Percentiles rank a stretch among this genome's conserved stretches.
phyloP scores from a whole-genome alignment of 2,329 filamentous ascomycete species.

The Penicillium frequentans region DNA sequence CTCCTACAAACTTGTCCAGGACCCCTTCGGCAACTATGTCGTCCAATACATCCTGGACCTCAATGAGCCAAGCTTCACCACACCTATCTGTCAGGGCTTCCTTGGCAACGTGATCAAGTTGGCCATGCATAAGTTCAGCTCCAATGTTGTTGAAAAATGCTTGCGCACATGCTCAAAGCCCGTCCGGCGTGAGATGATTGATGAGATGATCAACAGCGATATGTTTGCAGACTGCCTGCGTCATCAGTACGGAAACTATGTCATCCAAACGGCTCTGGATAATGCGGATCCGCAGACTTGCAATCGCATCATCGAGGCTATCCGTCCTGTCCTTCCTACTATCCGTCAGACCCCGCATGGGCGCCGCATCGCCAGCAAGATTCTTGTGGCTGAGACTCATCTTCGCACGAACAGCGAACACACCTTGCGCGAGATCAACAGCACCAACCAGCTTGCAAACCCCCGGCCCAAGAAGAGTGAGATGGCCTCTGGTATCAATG shows the following conservation, averaged over 20 bases:
- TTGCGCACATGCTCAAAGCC: slow-evolving; percentile 75
- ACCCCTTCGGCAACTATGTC: slow-evolving; percentile 98
- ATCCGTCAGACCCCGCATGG: slow-evolving; percentile 93
- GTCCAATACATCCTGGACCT: slow-evolving; percentile 98
- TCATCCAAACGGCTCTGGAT: slow-evolving; percentile 93
- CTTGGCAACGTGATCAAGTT: slow-evolving; percentile 66
- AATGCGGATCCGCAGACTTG: slow-evolving; percentile 75
- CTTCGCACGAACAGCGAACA: slow-evolving; percentile 36
- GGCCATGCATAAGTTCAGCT: slow-evolving; percentile 98
- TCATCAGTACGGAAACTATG: slow-evolving; percentile 95
- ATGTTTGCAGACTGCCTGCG: slow-evolving; percentile 88
- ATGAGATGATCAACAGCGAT: slow-evolving; percentile 71
- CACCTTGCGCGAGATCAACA: slow-evolving; percentile 39
- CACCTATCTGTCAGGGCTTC: slow-evolving; percentile 83
- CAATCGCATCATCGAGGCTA: slow-evolving; percentile 73
- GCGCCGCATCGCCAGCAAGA: slow-evolving; percentile 88
- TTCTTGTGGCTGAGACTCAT: slow-evolving; percentile 57
- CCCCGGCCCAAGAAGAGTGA: slow-evolving; percentile 28
- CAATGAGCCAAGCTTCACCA: slow-evolving; percentile 82
- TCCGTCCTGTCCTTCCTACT: slow-evolving; percentile 78
- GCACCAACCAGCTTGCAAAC: slow-evolving; percentile 36
- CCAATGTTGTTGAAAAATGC: slow-evolving; percentile 97
- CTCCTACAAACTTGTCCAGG: slow-evolving; percentile 86
- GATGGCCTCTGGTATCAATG: slow-evolving; percentile 27
- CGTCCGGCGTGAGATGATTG: slow-evolving; percentile 77